Evolutionary conservation across 1,139 yeast species (phyloP), one percentile per base, ranked within the genome.

Genomic region (Saccharomyces hybrid): DNA sequence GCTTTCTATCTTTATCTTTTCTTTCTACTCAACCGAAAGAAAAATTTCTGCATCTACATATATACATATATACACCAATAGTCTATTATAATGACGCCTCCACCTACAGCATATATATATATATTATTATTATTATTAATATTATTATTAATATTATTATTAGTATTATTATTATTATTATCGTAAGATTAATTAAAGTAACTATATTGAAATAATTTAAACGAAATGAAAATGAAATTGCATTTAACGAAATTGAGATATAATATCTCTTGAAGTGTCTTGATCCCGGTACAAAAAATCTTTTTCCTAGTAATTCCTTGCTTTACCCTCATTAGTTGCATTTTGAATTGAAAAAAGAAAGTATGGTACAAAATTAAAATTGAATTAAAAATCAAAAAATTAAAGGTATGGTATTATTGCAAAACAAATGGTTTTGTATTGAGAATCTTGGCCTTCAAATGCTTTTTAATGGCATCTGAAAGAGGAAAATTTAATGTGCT

Each of bases 71-170:
- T 28, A 28, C 4, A 28, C 9, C 9, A 28, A 28, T 38, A 19
- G 44, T 19, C 19, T 38, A 38, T 9, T 16, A 9, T 38, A 19
- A 9, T 38, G 19, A 19, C 26, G 24, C 19, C 7, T 38, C 19
- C 24, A 38, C 44, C 19, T 38, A 9, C 24, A 16, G 19, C 24
- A 19, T 38, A 38, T 16, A 16, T 38, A 38, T 34, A 19, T 19
- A 19, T 19, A 19, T 19, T 16, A 34, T 14, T 34, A 14, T 14
- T 34, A 34, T 11, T 34, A 34, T 34, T 34, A 34, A n/a, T 29
- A 97, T 96, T 2, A 84, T 93, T 55, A 88, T 97, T 48, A 90
- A 90, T 96, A 87, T 80, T 69, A 78, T 89, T 53, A 84, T 97
- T 14, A 78, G 96, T 61, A 77, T 78, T 61, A 86, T 89, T 69